Evolutionary conservation across 306 rosid genomes (phyloP).

Genomic region (Canavalia gladiata): DNA sequence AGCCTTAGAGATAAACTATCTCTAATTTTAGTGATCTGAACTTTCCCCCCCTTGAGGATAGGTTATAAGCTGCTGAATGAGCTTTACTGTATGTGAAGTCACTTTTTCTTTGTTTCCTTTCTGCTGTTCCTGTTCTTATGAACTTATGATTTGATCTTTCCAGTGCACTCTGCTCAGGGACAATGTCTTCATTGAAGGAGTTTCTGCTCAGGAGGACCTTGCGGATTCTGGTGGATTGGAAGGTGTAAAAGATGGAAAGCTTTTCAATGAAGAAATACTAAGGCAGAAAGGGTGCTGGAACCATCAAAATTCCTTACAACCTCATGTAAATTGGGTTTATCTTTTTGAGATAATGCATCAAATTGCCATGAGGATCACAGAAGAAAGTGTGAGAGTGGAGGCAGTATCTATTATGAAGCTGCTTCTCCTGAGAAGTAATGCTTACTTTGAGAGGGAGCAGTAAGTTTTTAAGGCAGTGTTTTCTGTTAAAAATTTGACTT

Average conservation of each 20-base stretch:
- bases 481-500: constrained; percentile 42
- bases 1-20: constrained; percentile 19
- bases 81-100: constrained; percentile 32
- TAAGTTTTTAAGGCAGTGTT: constrained; percentile 53
- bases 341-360: constrained; percentile 71
- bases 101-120: constrained; percentile 22
- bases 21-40: constrained; percentile 17
- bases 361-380: constrained; percentile 63
- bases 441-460: constrained; percentile 77
- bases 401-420: constrained; percentile 72
- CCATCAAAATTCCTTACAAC: constrained; percentile 54
- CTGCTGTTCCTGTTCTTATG: constrained; percentile 67
- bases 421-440: constrained; percentile 66
- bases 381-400: constrained; percentile 73
- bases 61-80: constrained; percentile 35
- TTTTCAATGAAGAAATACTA: constrained; percentile 46
- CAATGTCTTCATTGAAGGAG: constrained; percentile 70
- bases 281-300: constrained; percentile 56
- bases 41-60: constrained; percentile 16
- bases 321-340: constrained; percentile 69
- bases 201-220: constrained; percentile 54
- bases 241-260: constrained; percentile 51
- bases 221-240: constrained; percentile 55
- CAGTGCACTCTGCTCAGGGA: constrained; percentile 99
- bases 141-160: constrained; percentile 97